Conservation (phyloP, 2,329 filamentous ascomycete species). For the Curvularia lunata region DNA sequence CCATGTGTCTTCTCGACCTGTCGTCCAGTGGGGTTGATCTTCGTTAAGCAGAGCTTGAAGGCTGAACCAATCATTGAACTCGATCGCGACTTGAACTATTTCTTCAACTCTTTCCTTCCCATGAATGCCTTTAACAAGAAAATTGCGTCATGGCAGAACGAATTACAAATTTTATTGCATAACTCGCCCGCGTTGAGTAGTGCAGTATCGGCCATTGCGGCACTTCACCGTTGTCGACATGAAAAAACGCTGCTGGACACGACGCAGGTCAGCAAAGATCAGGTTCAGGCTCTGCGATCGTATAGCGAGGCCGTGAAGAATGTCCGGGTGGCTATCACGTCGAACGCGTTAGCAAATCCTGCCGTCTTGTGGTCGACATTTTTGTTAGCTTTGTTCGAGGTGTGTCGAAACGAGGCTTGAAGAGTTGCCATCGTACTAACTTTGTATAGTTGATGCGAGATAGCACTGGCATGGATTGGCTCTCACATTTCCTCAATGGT, state of each 20-base stretch:
- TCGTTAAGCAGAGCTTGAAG: conserved; percentile 18
- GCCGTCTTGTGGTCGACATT: background rate
- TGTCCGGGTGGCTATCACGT: background rate
- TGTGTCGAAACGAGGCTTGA: background rate
- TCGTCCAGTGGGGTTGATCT: conserved; percentile 16
- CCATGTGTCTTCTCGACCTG: conserved; percentile 14
- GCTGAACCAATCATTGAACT: background rate
- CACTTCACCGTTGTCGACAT: background rate
- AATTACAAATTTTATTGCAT: conserved; percentile 21
- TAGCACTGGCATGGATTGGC: conserved; percentile 34
- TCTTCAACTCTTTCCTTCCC: conserved; percentile 31
- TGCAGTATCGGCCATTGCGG: background rate
- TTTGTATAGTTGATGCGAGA: conserved; percentile 36
- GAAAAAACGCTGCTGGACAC: background rate
- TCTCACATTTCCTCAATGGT: conserved; percentile 37
- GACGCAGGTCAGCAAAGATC: background rate
- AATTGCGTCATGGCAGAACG: conserved; percentile 9
- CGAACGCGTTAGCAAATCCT: background rate
- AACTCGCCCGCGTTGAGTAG: conserved; percentile 20
- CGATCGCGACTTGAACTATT: conserved; percentile 27
- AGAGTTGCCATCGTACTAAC: background rate
- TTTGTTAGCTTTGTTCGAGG: conserved; percentile 1
- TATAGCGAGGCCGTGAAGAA: background rate
- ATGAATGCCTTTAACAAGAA: conserved; percentile 29
- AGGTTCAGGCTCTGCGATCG: background rate